Conservation (phyloP, 495 filamentous ascomycete species). For the Neurospora sp. region DNA sequence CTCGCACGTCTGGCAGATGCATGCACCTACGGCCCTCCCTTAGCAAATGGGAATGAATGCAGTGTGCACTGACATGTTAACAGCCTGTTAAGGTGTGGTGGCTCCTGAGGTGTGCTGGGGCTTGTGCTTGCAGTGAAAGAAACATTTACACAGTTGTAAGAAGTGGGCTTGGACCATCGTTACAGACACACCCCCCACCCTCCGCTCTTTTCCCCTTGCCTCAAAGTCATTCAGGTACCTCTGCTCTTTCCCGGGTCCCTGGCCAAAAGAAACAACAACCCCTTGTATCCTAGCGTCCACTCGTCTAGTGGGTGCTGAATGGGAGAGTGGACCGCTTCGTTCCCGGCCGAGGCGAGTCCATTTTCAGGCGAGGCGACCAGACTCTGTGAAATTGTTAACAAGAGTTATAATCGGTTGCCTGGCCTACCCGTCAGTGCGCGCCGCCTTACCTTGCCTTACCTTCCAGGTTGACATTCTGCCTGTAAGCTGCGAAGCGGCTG, state of each 20-base stretch:
- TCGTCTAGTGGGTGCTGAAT: not conserved
- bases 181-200: not conserved
- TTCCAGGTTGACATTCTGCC: not conserved
- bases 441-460: not conserved
- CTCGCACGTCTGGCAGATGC: not conserved
- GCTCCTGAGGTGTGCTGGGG: not conserved
- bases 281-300: not conserved
- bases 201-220: not conserved
- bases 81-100: not conserved
- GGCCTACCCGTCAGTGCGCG: not conserved
- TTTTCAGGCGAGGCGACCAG: not conserved
- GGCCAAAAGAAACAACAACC: not conserved
- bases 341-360: not conserved
- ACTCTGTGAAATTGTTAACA: not conserved
- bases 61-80: not conserved
- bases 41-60: not conserved
- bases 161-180: not conserved
- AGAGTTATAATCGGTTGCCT: not conserved
- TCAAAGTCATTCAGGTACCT: not conserved
- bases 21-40: not conserved
- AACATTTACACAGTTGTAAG: not conserved
- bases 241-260: not conserved
- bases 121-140: not conserved
- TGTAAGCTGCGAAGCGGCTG: not conserved
- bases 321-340: not conserved